These are phyloP conservation scores for Polyplosphaeria fusca DNA, from an alignment of 495 filamentous ascomycete species.

Conservation along the genomic window DNA sequence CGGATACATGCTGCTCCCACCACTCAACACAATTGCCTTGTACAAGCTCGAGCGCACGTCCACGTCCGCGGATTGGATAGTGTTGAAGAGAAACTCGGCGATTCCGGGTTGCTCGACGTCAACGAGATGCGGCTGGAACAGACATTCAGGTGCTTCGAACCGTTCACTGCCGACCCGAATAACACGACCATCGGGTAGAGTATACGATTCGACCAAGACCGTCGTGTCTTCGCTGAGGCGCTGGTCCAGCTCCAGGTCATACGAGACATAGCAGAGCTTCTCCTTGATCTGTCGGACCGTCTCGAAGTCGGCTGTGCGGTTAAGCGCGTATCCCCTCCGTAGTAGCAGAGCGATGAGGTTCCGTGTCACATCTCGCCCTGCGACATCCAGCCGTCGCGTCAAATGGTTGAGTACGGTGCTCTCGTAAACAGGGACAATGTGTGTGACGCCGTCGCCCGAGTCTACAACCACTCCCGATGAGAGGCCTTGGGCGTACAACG, in stretches of 20 bases:
- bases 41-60: constrained; percentile 90
- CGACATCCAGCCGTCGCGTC: constrained; percentile 87
- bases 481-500: constrained; percentile 95
- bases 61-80: constrained; percentile 91
- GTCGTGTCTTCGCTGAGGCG: constrained; percentile 96
- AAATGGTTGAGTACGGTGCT: constrained; percentile 96
- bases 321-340: constrained; percentile 92
- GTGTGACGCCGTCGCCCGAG: constrained; percentile 95
- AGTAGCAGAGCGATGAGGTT: constrained; percentile 95
- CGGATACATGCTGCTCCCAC: constrained; percentile 98
- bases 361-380: constrained; percentile 92
- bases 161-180: constrained; percentile 94
- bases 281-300: constrained; percentile 99
- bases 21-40: constrained; percentile 94
- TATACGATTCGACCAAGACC: constrained; percentile 95
- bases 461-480: constrained; percentile 96
- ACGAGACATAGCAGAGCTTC: constrained; percentile 93
- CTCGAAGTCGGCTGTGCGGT: constrained; percentile 98
- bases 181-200: constrained; percentile 89
- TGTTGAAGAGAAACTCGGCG: constrained; percentile 96
- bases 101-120: constrained; percentile 97
- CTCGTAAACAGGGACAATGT: constrained; percentile 98
- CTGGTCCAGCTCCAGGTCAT: constrained; percentile 95
- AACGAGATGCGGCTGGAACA: constrained; percentile 98
- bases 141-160: constrained; percentile 95